These are phyloP conservation scores for Candida loeiensis DNA, from an alignment of 805 yeast species.

Conservation along the genomic window DNA sequence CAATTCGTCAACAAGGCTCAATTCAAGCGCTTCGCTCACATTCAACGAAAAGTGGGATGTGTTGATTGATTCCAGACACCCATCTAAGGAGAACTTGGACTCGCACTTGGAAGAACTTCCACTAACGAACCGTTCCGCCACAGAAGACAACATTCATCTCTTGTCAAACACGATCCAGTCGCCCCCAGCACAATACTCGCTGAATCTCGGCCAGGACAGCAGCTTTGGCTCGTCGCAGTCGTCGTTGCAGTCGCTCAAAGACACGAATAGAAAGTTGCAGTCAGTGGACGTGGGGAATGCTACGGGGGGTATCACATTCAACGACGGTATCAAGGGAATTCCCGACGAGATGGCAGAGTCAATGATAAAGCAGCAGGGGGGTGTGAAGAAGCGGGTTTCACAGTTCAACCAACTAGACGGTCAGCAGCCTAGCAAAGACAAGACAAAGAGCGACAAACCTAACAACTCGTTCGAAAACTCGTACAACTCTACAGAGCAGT, in stretches of 20 bases:
- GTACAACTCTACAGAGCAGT: slow-evolving; percentile 36
- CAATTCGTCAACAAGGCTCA: neutral
- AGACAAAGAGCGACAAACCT: neutral
- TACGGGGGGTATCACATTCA: slow-evolving; percentile 24
- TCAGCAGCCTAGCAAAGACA: neutral
- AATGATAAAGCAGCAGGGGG: slow-evolving; percentile 13
- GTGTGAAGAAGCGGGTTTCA: slow-evolving; percentile 5
- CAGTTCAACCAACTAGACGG: slow-evolving; percentile 8
- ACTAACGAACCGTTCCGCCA: slow-evolving; percentile 22
- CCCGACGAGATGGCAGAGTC: slow-evolving; percentile 35
- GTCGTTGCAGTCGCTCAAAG: slow-evolving; percentile 34
- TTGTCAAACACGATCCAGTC: slow-evolving; percentile 30
- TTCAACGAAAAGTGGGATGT: slow-evolving; percentile 46
- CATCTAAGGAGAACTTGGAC: slow-evolving; percentile 25
- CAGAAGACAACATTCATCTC: slow-evolving; percentile 33
- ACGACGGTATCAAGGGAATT: slow-evolving; percentile 44
- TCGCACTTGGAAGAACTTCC: slow-evolving; percentile 32
- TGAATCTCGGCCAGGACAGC: slow-evolving; percentile 20
- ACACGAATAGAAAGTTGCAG: slow-evolving; percentile 25
- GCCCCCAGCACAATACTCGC: slow-evolving; percentile 21
- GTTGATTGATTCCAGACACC: slow-evolving; percentile 24
- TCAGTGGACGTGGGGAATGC: slow-evolving; percentile 16
- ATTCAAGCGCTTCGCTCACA: slow-evolving; percentile 17
- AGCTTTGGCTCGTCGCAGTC: slow-evolving; percentile 36
- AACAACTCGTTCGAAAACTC: slow-evolving; percentile 34